phyloP scores from a whole-genome alignment of 2,329 filamentous ascomycete genomes.

The Trichoderma hamatum region DNA sequence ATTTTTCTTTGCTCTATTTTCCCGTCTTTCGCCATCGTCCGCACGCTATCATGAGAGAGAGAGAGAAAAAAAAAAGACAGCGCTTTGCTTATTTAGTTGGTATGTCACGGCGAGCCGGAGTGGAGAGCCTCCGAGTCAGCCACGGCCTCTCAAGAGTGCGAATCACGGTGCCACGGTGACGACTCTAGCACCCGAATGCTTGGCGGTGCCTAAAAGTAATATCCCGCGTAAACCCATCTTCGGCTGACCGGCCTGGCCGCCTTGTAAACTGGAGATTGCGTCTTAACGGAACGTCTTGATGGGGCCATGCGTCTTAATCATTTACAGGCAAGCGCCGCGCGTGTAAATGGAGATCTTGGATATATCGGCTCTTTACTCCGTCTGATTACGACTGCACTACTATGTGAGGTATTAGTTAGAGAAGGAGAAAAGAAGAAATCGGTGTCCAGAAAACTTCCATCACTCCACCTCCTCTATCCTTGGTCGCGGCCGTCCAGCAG shows the following conservation, averaged over 20 bases:
- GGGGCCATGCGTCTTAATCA: background rate
- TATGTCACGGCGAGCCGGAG: background rate
- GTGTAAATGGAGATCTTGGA: background rate
- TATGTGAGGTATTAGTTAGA: background rate
- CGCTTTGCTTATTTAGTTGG: background rate
- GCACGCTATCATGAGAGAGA: background rate
- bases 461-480: conserved; percentile 66
- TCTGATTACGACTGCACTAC: background rate
- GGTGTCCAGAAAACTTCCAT: background rate
- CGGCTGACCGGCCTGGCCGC: conserved; percentile 14
- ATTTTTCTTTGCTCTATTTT: background rate
- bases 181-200: conserved; percentile 13
- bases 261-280: conserved; percentile 8
- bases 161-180: conserved; percentile 18
- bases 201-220: background rate
- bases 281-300: background rate
- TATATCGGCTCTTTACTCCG: conserved; percentile 8
- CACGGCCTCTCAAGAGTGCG: conserved; percentile 13
- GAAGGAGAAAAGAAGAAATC: background rate
- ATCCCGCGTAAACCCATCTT: conserved; percentile 6
- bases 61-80: background rate
- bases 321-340: conserved; percentile 6
- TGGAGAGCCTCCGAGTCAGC: conserved; percentile 16
- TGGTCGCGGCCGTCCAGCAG: conserved; percentile 40
- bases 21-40: background rate